These are phyloP conservation scores for Trichosporon ovoides DNA, from an alignment of 1,284 basidiomycete genomes.

Conservation along the genomic window DNA sequence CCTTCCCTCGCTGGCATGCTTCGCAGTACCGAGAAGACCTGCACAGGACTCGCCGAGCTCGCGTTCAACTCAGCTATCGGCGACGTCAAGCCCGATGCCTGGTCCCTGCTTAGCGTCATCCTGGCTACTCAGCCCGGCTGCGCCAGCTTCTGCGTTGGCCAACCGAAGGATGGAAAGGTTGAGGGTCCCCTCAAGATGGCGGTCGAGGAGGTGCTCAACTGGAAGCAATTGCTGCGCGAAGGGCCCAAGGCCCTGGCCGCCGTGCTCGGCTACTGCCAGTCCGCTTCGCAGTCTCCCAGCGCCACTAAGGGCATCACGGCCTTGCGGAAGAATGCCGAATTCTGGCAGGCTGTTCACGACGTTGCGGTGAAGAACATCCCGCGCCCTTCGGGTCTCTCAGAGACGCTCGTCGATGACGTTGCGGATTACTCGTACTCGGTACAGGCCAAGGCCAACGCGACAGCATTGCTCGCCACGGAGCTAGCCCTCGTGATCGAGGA, in stretches of 20 bases:
- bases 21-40: conserved; percentile 29
- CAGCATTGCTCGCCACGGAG: conserved; percentile 33
- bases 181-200: conserved; percentile 50
- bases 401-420: conserved; percentile 35
- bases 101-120: conserved; percentile 75
- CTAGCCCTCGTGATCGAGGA: conserved; percentile 26
- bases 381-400: conserved; percentile 35
- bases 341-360: conserved; percentile 40
- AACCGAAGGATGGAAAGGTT: conserved; percentile 51
- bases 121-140: conserved; percentile 83
- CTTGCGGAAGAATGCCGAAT: conserved; percentile 24
- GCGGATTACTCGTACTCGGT: conserved; percentile 59
- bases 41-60: conserved; percentile 20
- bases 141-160: conserved; percentile 72
- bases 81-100: conserved; percentile 63
- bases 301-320: conserved; percentile 24
- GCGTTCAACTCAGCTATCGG: conserved; percentile 22
- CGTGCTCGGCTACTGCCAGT: conserved; percentile 69
- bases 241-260: conserved; percentile 72
- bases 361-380: conserved; percentile 34
- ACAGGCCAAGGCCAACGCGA: conserved; percentile 42
- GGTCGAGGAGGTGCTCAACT: conserved; percentile 56
- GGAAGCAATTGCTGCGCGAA: conserved; percentile 64
- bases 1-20: conserved; percentile 40
- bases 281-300: conserved; percentile 51